Evolutionary conservation across 2,329 filamentous ascomycete genomes (phyloP).

Genomic region (Verticillium klebahnii): DNA sequence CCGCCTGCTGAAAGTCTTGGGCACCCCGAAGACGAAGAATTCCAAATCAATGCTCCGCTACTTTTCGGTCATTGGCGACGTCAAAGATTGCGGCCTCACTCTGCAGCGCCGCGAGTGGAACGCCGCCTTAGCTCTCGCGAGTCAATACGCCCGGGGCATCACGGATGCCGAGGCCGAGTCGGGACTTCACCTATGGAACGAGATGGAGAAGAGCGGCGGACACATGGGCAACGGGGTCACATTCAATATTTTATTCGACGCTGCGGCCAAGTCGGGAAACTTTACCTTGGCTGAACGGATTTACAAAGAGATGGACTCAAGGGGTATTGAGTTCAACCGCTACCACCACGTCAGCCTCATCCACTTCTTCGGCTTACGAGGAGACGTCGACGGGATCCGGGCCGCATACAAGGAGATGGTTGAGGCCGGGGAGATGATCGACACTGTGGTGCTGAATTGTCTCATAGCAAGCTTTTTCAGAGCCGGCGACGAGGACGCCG

Average conservation of each 20-base stretch:
- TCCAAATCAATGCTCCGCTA: conserved; percentile 71
- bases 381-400: conserved; percentile 69
- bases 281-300: conserved; percentile 81
- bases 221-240: conserved; percentile 70
- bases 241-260: conserved; percentile 89
- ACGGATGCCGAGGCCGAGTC: conserved; percentile 58
- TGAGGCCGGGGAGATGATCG: conserved; percentile 79
- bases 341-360: conserved; percentile 80
- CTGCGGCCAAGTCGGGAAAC: conserved; percentile 80
- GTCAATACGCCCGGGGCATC: conserved; percentile 60
- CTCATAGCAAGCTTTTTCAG: conserved; percentile 75
- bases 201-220: conserved; percentile 76
- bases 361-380: conserved; percentile 72
- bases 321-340: conserved; percentile 66
- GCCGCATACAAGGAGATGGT: conserved; percentile 79
- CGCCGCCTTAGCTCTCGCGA: conserved; percentile 73
- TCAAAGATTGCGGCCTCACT: conserved; percentile 67
- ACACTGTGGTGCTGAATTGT: conserved; percentile 81
- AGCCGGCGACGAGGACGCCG: conserved; percentile 70
- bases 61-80: conserved; percentile 77
- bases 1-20: conserved; percentile 63
- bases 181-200: conserved; percentile 74
- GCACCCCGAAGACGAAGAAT: conserved; percentile 53
- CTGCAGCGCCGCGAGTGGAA: conserved; percentile 74
- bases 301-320: conserved; percentile 70